Evolutionary conservation across 805 yeast species (phyloP).

Genomic region (Saccharomycodes ludwigii): DNA sequence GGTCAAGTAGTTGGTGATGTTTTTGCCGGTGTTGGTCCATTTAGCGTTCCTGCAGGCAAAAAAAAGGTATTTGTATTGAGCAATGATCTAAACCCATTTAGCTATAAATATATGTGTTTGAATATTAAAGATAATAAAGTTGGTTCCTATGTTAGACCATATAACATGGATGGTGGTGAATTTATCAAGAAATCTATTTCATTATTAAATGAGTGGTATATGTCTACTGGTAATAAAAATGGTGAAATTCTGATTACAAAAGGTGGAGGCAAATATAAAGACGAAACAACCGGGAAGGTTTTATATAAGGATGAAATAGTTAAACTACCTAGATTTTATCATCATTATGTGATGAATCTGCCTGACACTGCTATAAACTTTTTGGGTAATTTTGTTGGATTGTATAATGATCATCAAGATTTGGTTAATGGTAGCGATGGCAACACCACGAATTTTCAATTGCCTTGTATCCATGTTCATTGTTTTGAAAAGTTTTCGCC

Average conservation of each 20-base stretch:
- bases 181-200: constrained; percentile 54
- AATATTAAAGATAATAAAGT: constrained; percentile 61
- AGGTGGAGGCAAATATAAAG: constrained; percentile 27
- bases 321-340: constrained; percentile 39
- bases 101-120: constrained; percentile 53
- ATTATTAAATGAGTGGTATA: constrained; percentile 35
- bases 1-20: constrained; percentile 85
- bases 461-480: constrained; percentile 77
- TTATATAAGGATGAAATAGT: constrained; percentile 12
- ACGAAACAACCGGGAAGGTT: constrained; percentile 17
- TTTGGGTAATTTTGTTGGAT: constrained; percentile 63
- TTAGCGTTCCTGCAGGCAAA: constrained; percentile 91
- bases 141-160: constrained; percentile 42
- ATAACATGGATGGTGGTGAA: constrained; percentile 71
- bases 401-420: constrained; percentile 35
- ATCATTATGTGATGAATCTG: constrained; percentile 86
- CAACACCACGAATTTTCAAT: constrained; percentile 32
- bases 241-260: constrained; percentile 26
- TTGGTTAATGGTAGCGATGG: constrained; percentile 26
- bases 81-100: constrained; percentile 86
- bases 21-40: constrained; percentile 98
- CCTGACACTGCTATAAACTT: constrained; percentile 90
- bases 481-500: constrained; percentile 86
- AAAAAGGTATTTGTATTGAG: constrained; percentile 72
- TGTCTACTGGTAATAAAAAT: constrained; percentile 22